Base-by-base conservation (phyloP, 1,284 basidiomycete species). In the Thelephora terrestris region DNA sequence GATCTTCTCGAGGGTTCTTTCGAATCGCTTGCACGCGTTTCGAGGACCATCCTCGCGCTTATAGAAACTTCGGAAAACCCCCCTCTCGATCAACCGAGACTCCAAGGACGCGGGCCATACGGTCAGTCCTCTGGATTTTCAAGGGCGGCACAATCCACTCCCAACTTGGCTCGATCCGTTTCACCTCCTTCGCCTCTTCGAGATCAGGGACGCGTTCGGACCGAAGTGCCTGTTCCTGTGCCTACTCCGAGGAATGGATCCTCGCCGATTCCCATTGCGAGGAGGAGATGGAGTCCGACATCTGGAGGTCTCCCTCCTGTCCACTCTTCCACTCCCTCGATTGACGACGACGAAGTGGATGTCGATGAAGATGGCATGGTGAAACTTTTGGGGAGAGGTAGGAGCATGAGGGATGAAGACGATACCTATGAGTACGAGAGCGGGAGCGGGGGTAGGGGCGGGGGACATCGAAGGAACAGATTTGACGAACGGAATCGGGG, bases 21-120 rank as follows among this genome's bases (percentile, higher is more conserved):
- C 34, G 80, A 84, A 54, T 71, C 73, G 20, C 68, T 85, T 32
- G 76, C 73, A 27, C 74, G 81, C 42, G 85, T 88, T 38, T 82
- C 85, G 29, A 69, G 67, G 49, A 81, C 81, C 23, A 73, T 91
- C 43, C 70, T 85, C 37, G 73, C 80, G 9, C 67, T 91, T 24
- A 73, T 83, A 47, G 71, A 75, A 56, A 71, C 78, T 50, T 76
- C 75, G 48, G 83, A 83, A 53, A 64, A 68, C 7, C 76, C 75
- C 25, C 51, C 61, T 7, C 55, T 67, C 37, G 69, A 70, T 34
- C 69, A 65, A 52, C 68, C 63, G 20, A 78, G 70, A 58, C 60
- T 78, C 34, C 63, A 66, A 36, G 74, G 35, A 37, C 53, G 40
- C 50, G 50, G 54, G 17, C 64, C 64, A 17, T 69, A 71, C 53